Base-by-base conservation (phyloP, 2,329 filamentous ascomycete species). In the Simplicillium aogashimaense region DNA sequence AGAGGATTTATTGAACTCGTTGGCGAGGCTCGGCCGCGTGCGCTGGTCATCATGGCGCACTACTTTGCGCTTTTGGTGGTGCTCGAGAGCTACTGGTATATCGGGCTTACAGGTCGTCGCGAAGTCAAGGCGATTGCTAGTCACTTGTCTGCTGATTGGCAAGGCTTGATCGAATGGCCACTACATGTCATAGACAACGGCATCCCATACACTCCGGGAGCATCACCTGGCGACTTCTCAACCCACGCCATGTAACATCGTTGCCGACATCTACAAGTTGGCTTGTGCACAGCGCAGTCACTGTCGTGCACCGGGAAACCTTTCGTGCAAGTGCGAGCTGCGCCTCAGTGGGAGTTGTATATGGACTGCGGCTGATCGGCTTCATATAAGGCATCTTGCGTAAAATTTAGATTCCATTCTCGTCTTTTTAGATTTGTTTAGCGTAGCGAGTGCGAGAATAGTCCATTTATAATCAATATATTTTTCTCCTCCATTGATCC, bases 1-100 rank as follows among this genome's bases (percentile, higher is more conserved):
- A 34, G 30, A 3, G 41, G 43, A 7, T 53, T 50, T 30, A 41
- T 48, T 8, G 35, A 36, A 12, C 36, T 49, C 20, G 48, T 53
- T 6, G 48, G 43, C 16, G 45, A 51, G 42, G 33, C 35, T 33
- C 43, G 48, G 6, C 48, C 50, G 12, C 41, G 50, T 9, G 47
- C 50, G 5, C 45, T 53, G 4, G 45, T 52, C 1, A 44, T 52
- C 13, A 31, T 53, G 14, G 50, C 46, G 8, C 46, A 53, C 29
- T 51, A 50, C 16, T 53, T 51, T 43, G 45, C 48, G 1, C 30
- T 49, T 4, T 29, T 51, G 4, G 39, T 41, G 13, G 40, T 45
- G 31, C 28, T 51, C 3, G 39, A 42, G 32, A 32, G 39, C 4
- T 32, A 43, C 11, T 52, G 50, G 48, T 52, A 42, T 44, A 31